Percentiles rank a stretch among this genome's conserved stretches.
These are phyloP conservation scores for Lumnitzera littorea DNA, from an alignment of 345 rosid species.

Conservation along the genomic window DNA sequence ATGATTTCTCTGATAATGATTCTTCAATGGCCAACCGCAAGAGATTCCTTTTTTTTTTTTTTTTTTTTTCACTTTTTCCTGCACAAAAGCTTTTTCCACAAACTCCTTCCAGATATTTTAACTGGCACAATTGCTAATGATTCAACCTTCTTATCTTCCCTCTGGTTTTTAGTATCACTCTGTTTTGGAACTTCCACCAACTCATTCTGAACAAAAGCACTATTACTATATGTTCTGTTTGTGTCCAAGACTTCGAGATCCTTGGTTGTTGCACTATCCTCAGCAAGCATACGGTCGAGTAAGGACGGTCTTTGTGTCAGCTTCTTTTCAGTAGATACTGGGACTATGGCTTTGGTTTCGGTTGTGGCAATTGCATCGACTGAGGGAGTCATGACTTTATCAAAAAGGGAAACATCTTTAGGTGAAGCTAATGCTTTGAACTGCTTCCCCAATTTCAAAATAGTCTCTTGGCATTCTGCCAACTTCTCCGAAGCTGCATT, in stretches of 20 bases:
- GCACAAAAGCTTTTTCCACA: conserved; percentile 70
- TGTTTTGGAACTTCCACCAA: conserved; percentile 21
- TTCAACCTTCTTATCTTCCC: conserved; percentile 17
- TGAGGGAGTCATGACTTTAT: conserved; percentile 33
- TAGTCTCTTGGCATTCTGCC: conserved; percentile 92
- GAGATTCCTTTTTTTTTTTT: background rate
- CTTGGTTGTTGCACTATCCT: conserved; percentile 31
- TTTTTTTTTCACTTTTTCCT: conserved; percentile 50
- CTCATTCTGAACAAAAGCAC: conserved; percentile 22
- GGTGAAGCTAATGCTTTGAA: conserved; percentile 68
- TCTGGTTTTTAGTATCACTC: conserved; percentile 20
- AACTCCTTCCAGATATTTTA: conserved; percentile 39
- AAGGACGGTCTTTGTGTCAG: conserved; percentile 57
- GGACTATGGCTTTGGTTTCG: conserved; percentile 10
- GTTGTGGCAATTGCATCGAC: conserved; percentile 13
- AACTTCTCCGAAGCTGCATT: conserved; percentile 88
- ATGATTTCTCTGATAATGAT: no score
- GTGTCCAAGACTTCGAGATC: conserved; percentile 11
- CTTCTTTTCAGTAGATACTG: conserved; percentile 31
- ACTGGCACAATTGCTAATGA: conserved; percentile 52
- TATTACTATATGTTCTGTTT: conserved; percentile 16
- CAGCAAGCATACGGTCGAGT: conserved; percentile 81
- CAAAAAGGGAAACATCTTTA: conserved; percentile 46
- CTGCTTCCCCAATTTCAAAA: conserved; percentile 82
- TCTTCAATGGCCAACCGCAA: background rate